Conservation (phyloP, 2,329 filamentous ascomycete genomes). For the Aureobasidium leucospermi region DNA sequence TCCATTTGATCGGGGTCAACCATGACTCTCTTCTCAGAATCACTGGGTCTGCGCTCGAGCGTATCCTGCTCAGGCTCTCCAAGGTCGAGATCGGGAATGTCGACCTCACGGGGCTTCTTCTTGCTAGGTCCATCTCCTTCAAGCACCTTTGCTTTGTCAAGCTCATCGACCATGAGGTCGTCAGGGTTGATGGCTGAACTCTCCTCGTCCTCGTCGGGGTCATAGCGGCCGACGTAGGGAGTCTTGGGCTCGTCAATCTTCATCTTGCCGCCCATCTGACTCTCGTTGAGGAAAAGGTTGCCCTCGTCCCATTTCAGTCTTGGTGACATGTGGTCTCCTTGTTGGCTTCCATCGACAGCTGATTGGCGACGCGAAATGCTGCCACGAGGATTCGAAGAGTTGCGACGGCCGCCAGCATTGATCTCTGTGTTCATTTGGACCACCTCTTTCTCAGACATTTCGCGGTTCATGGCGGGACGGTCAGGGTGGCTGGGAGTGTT, state of each 20-base stretch:
- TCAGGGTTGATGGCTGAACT: slow-evolving; percentile 58
- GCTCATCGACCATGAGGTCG: slow-evolving; percentile 61
- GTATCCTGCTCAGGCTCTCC: slow-evolving; percentile 71
- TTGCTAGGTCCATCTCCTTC: slow-evolving; percentile 26
- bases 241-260: slow-evolving; percentile 99
- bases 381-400: slow-evolving; percentile 64
- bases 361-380: slow-evolving; percentile 69
- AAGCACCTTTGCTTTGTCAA: slow-evolving; percentile 46
- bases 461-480: slow-evolving; percentile 38
- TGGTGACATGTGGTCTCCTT: slow-evolving; percentile 55
- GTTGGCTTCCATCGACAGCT: slow-evolving; percentile 38
- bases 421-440: slow-evolving; percentile 89
- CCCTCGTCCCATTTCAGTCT: slow-evolving; percentile 98
- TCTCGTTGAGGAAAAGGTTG: slow-evolving; percentile 93
- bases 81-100: slow-evolving; percentile 86
- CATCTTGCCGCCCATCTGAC: slow-evolving; percentile 92
- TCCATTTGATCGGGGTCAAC: slow-evolving; percentile 44
- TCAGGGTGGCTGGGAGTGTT: slow-evolving; percentile 26
- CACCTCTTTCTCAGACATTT: slow-evolving; percentile 72
- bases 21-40: slow-evolving; percentile 69
- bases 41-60: slow-evolving; percentile 29
- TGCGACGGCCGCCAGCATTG: slow-evolving; percentile 84
- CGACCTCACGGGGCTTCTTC: slow-evolving; percentile 52
- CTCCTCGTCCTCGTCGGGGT: slow-evolving; percentile 81
- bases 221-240: slow-evolving; percentile 86